These are phyloP conservation scores for Otatea glauca DNA, from an alignment of 176 grass and related monocot species.

Conservation along the genomic window DNA sequence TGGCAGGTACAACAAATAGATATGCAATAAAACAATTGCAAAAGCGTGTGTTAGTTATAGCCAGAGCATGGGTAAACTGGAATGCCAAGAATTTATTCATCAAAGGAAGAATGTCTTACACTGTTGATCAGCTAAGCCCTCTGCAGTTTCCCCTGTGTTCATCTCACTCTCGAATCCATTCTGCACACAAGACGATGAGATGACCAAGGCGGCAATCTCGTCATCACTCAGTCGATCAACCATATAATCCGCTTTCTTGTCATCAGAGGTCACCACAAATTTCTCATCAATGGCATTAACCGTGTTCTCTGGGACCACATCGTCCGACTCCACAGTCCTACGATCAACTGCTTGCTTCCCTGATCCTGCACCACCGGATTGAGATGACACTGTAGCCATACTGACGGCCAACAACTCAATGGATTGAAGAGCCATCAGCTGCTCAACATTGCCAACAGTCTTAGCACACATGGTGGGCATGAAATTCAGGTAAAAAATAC, in stretches of 20 bases:
- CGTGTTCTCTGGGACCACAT: background rate
- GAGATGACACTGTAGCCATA: conserved; percentile 12
- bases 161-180: conserved; percentile 24
- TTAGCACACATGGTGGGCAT: too few relatives aligned
- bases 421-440: conserved; percentile 49
- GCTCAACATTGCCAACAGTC: conserved; percentile 35
- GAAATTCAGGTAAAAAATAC: too few relatives aligned
- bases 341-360: conserved; percentile 34
- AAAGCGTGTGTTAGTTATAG: background rate
- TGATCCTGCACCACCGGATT: conserved; percentile 21
- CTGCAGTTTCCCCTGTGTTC: background rate
- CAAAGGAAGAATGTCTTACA: conserved; percentile 39
- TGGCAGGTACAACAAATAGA: conserved; percentile 11
- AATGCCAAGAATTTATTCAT: background rate
- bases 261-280: conserved; percentile 26
- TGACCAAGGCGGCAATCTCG: background rate
- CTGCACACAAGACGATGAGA: conserved; percentile 13
- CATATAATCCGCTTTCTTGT: conserved; percentile 35
- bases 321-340: conserved; percentile 6
- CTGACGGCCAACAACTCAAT: conserved; percentile 45
- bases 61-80: conserved; percentile 5
- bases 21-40: conserved; percentile 7
- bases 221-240: conserved; percentile 24
- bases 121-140: conserved; percentile 44
- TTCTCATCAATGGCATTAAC: conserved; percentile 47